Conservation (phyloP, 1,139 yeast genomes). For the Debaryomyces sp. region DNA sequence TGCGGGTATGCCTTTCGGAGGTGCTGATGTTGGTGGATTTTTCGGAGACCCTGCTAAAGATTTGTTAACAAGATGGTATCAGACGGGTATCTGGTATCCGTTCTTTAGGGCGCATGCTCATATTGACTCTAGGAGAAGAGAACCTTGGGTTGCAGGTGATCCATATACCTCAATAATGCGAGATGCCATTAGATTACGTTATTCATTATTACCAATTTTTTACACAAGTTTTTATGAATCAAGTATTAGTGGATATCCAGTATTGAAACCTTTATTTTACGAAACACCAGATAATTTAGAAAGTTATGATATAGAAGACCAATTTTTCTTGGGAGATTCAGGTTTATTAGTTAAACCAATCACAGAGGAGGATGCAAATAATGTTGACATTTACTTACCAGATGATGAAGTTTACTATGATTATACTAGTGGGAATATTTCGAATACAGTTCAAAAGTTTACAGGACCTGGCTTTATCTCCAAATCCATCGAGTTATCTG, state of each 20-base stretch:
- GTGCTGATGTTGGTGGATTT: constrained; percentile 97
- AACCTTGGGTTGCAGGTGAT: constrained; percentile 85
- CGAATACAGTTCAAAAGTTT: constrained; percentile 9
- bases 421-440: constrained; percentile 41
- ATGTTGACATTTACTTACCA: constrained; percentile 61
- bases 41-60: constrained; percentile 87
- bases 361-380: constrained; percentile 53
- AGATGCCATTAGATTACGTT: constrained; percentile 73
- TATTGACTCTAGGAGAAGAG: constrained; percentile 87
- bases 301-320: constrained; percentile 71
- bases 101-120: constrained; percentile 97
- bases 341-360: constrained; percentile 86
- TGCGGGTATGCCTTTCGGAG: constrained; percentile 89
- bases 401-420: constrained; percentile 65
- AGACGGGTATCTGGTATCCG: constrained; percentile 93
- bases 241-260: constrained; percentile 64
- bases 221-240: constrained; percentile 81
- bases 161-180: constrained; percentile 70
- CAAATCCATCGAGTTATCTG: constrained; percentile 51
- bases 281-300: constrained; percentile 55
- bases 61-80: constrained; percentile 89
- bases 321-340: constrained; percentile 74
- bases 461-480: constrained; percentile 19
- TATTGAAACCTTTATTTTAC: constrained; percentile 76
- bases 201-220: constrained; percentile 71